phyloP scores from a whole-genome alignment of 2,329 filamentous ascomycete genomes.

The Arthroderma uncinatum region DNA sequence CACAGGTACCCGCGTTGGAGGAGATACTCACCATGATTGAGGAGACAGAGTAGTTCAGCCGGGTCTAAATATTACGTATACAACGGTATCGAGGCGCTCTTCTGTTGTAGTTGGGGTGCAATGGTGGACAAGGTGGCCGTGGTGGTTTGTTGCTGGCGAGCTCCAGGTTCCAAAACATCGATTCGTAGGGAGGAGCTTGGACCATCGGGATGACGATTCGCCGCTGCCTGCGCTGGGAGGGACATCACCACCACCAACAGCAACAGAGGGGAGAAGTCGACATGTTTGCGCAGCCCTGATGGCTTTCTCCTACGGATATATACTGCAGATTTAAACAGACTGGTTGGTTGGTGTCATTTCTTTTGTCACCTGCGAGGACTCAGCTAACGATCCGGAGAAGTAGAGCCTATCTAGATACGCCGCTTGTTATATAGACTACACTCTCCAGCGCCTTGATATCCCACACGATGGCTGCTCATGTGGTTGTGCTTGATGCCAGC shows the following conservation, averaged over 20 bases:
- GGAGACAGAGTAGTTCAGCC: not conserved
- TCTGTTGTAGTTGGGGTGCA: not conserved
- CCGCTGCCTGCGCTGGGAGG: slow-evolving; percentile 12
- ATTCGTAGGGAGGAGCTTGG: slow-evolving; percentile 20
- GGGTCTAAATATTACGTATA: not conserved
- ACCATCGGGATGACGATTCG: slow-evolving; percentile 27
- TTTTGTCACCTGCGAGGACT: not conserved
- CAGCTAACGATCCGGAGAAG: not conserved
- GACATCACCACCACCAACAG: not conserved
- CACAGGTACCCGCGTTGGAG: not conserved
- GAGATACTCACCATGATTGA: not conserved
- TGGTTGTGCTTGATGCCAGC: slow-evolving; percentile 74
- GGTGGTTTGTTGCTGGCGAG: not conserved
- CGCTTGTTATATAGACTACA: not conserved
- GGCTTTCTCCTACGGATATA: not conserved
- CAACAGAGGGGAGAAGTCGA: not conserved
- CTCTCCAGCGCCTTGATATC: not conserved
- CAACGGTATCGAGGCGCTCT: not conserved
- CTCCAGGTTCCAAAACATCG: slow-evolving; percentile 4
- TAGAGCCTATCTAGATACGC: not conserved
- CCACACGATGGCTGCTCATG: slow-evolving; percentile 64
- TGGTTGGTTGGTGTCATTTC: not conserved
- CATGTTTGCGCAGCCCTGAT: not conserved
- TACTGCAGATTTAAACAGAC: not conserved
- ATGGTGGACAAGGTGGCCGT: not conserved